Evolutionary conservation across 768 basidiomycete species (phyloP).

Genomic region (Leccinum olivaceopallidum): DNA sequence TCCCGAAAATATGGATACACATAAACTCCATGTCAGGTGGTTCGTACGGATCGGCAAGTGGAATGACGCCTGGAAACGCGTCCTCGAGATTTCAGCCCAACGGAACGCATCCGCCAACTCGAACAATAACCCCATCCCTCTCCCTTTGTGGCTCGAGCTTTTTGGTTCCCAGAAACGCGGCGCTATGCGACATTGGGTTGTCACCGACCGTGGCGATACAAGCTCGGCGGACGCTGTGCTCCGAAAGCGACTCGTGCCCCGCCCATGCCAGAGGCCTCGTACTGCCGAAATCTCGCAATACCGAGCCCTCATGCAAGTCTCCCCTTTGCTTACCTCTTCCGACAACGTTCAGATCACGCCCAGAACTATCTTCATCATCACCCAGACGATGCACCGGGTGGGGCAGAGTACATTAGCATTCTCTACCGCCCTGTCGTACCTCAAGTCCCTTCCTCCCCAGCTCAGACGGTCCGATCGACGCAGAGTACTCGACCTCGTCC

Average conservation of each 20-base stretch:
- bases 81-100: constrained; percentile 25
- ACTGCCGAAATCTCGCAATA: constrained; percentile 31
- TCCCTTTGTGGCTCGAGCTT: constrained; percentile 64
- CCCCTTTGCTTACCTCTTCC: constrained; percentile 37
- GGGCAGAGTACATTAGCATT: constrained; percentile 41
- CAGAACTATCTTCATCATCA: constrained; percentile 45
- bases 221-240: not conserved
- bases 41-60: constrained; percentile 56
- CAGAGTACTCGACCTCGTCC: constrained; percentile 51
- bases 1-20: constrained; percentile 51
- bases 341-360: constrained; percentile 39
- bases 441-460: constrained; percentile 46
- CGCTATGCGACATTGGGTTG: constrained; percentile 27
- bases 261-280: constrained; percentile 12
- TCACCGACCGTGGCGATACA: not conserved
- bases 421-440: constrained; percentile 47
- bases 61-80: constrained; percentile 55
- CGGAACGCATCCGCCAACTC: constrained; percentile 6
- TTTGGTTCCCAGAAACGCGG: constrained; percentile 45
- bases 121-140: constrained; percentile 32
- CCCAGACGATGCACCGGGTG: constrained; percentile 46
- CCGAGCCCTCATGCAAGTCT: constrained; percentile 42
- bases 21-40: constrained; percentile 56
- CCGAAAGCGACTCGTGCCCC: constrained; percentile 18
- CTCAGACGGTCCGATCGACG: constrained; percentile 37